Conservation (phyloP, 495 filamentous ascomycete species). For the Hapsidospora chrysogenum region DNA sequence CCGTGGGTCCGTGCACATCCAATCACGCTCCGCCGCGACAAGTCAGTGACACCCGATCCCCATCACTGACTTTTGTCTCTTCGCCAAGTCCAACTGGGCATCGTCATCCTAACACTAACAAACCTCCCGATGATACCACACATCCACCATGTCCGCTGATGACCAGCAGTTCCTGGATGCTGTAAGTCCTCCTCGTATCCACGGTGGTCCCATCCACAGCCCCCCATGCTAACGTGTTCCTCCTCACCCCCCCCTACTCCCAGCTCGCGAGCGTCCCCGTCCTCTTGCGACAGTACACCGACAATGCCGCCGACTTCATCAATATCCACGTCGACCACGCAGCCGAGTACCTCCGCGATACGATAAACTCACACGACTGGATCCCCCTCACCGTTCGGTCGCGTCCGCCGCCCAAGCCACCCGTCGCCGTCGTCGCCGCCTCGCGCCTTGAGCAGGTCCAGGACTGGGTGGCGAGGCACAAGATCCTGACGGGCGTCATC, state of each 20-base stretch:
- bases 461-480: slow-evolving; percentile 53
- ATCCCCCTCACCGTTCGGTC: slow-evolving; percentile 51
- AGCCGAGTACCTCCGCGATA: slow-evolving; percentile 43
- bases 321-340: slow-evolving; percentile 59
- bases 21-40: no score
- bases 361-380: slow-evolving; percentile 47
- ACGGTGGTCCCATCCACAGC: background rate
- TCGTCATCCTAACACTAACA: no score
- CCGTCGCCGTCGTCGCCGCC: slow-evolving; percentile 16
- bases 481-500: slow-evolving; percentile 49
- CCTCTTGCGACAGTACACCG: slow-evolving; percentile 48
- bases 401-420: slow-evolving; percentile 28
- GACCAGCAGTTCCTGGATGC: slow-evolving; percentile 46
- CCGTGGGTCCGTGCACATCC: no score
- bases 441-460: slow-evolving; percentile 19
- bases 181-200: slow-evolving; percentile 23
- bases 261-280: slow-evolving; percentile 58
- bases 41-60: no score
- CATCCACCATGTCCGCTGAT: slow-evolving; percentile 28
- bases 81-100: no score
- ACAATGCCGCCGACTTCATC: slow-evolving; percentile 55
- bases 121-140: no score
- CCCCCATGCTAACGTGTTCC: background rate
- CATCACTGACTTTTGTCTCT: no score
- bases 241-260: slow-evolving; percentile 1